These are phyloP conservation scores for Trichomonascus vanleenenianus DNA, from an alignment of 805 yeast genomes.

Conservation along the genomic window DNA sequence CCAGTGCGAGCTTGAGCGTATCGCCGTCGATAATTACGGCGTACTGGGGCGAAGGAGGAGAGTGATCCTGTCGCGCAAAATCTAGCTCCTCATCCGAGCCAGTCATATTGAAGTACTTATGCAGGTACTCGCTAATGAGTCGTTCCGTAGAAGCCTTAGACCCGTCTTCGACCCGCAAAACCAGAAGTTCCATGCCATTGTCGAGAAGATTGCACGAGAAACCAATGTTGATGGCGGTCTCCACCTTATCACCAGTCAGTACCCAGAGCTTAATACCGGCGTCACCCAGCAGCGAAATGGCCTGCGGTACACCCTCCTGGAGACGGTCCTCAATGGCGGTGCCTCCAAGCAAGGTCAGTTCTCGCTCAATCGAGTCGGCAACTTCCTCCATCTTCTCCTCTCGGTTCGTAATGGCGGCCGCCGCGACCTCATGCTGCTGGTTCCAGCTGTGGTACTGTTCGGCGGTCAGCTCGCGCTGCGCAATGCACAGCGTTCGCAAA, in stretches of 20 bases:
- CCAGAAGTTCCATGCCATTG: conserved; percentile 62
- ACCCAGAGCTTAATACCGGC: conserved; percentile 86
- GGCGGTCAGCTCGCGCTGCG: conserved; percentile 46
- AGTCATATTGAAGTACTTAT: conserved; percentile 42
- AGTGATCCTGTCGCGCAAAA: conserved; percentile 52
- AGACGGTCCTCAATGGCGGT: conserved; percentile 79
- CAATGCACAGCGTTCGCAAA: conserved; percentile 68
- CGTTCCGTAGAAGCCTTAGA: conserved; percentile 26
- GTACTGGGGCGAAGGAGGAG: conserved; percentile 48
- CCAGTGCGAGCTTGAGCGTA: conserved; percentile 47
- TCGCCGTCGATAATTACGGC: conserved; percentile 73
- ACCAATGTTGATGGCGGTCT: conserved; percentile 85
- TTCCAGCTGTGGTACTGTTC: conserved; percentile 48
- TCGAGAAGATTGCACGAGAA: conserved; percentile 71
- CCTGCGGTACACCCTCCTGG: conserved; percentile 73
- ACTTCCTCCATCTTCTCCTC: conserved; percentile 53
- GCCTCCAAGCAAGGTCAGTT: conserved; percentile 58
- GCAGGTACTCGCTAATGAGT: conserved; percentile 40
- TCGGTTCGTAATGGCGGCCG: conserved; percentile 49
- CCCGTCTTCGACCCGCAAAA: conserved; percentile 36
- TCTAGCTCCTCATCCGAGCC: conserved; percentile 44
- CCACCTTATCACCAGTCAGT: conserved; percentile 76
- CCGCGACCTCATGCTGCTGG: conserved; percentile 48
- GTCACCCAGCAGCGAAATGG: conserved; percentile 57
- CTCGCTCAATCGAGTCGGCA: conserved; percentile 54